Conservation (phyloP, 2,329 filamentous ascomycete species). For the Lasiodiplodia gonubiensis region DNA sequence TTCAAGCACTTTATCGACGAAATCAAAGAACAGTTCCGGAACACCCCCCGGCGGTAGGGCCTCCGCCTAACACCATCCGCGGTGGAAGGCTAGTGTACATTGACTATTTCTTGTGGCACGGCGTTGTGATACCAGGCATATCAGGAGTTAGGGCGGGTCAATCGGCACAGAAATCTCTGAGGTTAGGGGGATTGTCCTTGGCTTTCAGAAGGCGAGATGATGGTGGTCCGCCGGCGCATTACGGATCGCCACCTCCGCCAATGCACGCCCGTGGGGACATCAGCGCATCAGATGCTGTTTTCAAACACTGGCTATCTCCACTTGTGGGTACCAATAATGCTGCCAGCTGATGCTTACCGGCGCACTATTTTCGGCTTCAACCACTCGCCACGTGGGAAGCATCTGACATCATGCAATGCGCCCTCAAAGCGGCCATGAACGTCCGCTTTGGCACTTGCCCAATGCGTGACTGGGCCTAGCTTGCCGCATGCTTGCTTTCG, state of each 20-base stretch:
- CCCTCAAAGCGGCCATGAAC: neutral
- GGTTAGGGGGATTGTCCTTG: slow-evolving; percentile 24
- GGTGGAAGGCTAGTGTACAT: neutral
- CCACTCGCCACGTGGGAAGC: neutral
- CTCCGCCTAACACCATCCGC: neutral
- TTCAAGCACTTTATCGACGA: slow-evolving; percentile 61
- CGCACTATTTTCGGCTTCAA: neutral
- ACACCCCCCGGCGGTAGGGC: neutral
- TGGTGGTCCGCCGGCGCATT: slow-evolving; percentile 3
- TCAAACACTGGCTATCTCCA: neutral
- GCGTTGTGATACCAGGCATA: slow-evolving; percentile 10
- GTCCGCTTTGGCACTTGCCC: neutral
- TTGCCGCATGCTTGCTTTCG: neutral
- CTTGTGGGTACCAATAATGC: slow-evolving; percentile 13
- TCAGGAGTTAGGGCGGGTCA: slow-evolving; percentile 9
- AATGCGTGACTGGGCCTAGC: neutral
- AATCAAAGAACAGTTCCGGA: slow-evolving; percentile 53
- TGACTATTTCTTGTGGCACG: neutral
- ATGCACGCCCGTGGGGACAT: slow-evolving; percentile 12
- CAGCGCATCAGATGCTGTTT: slow-evolving; percentile 4
- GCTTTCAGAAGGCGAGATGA: slow-evolving; percentile 25
- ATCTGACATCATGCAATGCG: neutral
- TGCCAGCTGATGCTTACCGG: neutral
- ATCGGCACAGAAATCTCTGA: neutral
- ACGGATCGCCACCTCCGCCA: slow-evolving; percentile 8